Base-by-base conservation (phyloP, 2,329 filamentous ascomycete species). In the Trichoderma sp. region DNA sequence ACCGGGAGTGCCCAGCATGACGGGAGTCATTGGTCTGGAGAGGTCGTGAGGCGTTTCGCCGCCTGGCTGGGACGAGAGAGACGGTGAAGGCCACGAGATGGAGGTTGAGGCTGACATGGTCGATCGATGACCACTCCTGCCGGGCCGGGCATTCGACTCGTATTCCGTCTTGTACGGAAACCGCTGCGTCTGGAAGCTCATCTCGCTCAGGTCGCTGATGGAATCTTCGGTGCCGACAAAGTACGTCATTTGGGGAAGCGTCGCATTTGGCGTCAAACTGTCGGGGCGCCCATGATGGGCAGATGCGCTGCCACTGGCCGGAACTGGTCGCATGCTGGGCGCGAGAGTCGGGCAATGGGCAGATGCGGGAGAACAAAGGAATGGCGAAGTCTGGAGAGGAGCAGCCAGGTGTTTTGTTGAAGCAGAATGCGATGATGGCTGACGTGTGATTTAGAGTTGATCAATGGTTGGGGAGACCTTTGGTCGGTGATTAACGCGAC, bases 151-250 rank as follows among this genome's bases (percentile, higher is more conserved):
- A n/a, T 5, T 60, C 9, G 45, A 7, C 15, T 68, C 61, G 34
- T 48, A 25, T 13, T 58, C 63, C 50, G 6, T 53, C 48, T 66
- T 68, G 35, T 48, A 52, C 22, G 54, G 32, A 8, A 56, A 56
- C 5, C 68, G 52, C 17, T 58, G 64, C 27, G 57, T 34, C 13
- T 64, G 68, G 17, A 64, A 63, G 39, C 57, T 56, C 42, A 45
- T 52, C 6, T 73, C 71, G 65, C 70, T 72, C 39, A 68, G 66
- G 39, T 69, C 67, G 52, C 77, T 74, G 17, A 80, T 73, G 27
- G 75, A 71, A 34, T 74, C 73, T 59, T 80, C 78, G 13, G 74
- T 78, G 13, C 78, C 74, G 65, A 80, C 74, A 70, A 78, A 77
- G 70, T 76, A 80, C n/a, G 75, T 70, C 27, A 78, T 72, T 50